A percentile compares a stretch with the other conserved stretches of the same genome.
Conservation (phyloP, 169 alveolate species). For the Plasmodium ovale region DNA sequence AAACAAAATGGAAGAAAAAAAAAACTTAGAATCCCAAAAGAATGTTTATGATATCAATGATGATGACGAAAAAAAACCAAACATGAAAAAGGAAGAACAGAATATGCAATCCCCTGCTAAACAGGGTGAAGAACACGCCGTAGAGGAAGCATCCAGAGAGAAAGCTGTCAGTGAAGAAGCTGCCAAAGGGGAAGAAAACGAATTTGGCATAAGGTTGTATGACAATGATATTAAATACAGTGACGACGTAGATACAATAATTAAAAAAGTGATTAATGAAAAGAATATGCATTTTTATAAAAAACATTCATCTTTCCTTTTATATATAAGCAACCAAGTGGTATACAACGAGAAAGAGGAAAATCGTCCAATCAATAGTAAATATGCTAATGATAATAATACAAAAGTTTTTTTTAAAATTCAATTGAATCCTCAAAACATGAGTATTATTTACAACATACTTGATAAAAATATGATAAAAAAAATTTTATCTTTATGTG, state of each 20-base stretch:
- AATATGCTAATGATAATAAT: constrained; percentile 26
- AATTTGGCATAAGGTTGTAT: constrained; percentile 36
- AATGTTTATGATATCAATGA: neutral
- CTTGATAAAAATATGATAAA: constrained; percentile 32
- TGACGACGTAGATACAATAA: constrained; percentile 51
- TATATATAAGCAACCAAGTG: constrained; percentile 39
- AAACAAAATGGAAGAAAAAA: constrained; percentile 12
- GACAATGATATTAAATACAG: constrained; percentile 55
- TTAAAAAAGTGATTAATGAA: constrained; percentile 45
- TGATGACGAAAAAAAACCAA: neutral
- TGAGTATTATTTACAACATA: constrained; percentile 58
- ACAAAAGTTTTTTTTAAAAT: constrained; percentile 64
- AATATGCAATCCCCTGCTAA: too few relatives aligned
- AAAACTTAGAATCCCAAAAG: neutral
- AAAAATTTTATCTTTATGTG: constrained; percentile 52
- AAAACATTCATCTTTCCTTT: constrained; percentile 44
- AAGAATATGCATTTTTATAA: constrained; percentile 58
- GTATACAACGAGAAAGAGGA: constrained; percentile 7
- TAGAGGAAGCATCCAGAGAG: neutral
- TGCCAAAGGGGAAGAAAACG: constrained; percentile 2
- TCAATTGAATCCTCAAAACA: constrained; percentile 27
- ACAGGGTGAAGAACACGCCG: too few relatives aligned
- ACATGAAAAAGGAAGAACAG: neutral
- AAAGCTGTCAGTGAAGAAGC: neutral
- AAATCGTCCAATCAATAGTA: neutral